Percentiles rank a stretch among this genome's conserved stretches.
phyloP scores from a whole-genome alignment of 768 basidiomycete species.

The Sarcodon aspratus region DNA sequence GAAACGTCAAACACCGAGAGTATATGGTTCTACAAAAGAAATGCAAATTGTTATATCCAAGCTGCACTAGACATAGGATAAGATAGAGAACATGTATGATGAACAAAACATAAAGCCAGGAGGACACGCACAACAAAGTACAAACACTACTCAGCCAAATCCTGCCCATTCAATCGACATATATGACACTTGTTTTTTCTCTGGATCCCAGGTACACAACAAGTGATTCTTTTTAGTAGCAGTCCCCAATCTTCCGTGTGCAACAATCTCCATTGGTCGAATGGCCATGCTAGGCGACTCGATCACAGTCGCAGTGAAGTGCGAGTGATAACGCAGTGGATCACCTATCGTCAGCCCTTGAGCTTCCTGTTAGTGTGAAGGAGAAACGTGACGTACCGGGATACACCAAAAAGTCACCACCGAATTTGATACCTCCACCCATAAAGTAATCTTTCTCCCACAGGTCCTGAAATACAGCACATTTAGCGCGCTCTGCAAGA shows the following conservation, averaged over 20 bases:
- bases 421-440: slow-evolving; percentile 89
- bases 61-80: no score
- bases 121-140: no score
- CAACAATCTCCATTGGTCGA: slow-evolving; percentile 88
- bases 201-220: slow-evolving; percentile 80
- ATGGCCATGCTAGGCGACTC: slow-evolving; percentile 48
- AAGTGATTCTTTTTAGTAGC: slow-evolving; percentile 96
- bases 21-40: no score
- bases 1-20: no score
- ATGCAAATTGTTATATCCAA: no score
- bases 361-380: background rate
- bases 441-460: slow-evolving; percentile 82
- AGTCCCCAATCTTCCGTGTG: slow-evolving; percentile 90
- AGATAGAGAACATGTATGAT: no score
- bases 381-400: slow-evolving; percentile 51
- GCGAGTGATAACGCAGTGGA: slow-evolving; percentile 92
- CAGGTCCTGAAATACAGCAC: slow-evolving; percentile 67
- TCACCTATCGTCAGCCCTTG: slow-evolving; percentile 45
- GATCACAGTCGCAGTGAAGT: slow-evolving; percentile 81
- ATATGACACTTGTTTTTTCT: slow-evolving; percentile 53
- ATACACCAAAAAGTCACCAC: slow-evolving; percentile 93
- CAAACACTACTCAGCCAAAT: slow-evolving; percentile 43
- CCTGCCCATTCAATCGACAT: slow-evolving; percentile 87
- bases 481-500: slow-evolving; percentile 58
- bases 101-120: no score